phyloP scores from a whole-genome alignment of 768 basidiomycete species.

The Lentinula lateritia region DNA sequence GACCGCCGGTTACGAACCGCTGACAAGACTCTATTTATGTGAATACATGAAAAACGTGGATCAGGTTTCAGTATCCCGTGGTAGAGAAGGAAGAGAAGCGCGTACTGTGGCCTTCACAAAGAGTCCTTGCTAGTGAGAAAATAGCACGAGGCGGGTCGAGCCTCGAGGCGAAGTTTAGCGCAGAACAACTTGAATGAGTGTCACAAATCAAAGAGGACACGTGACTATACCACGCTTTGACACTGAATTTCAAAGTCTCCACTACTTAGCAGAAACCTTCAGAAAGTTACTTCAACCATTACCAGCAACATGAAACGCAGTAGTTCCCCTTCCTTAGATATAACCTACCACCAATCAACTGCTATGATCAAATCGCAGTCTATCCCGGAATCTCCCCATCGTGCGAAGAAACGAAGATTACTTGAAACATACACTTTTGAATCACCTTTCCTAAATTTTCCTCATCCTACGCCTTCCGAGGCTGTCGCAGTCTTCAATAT shows the following conservation, averaged over 20 bases:
- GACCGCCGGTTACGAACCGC: not conserved
- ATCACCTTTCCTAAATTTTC: slow-evolving; percentile 45
- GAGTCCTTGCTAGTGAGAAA: not conserved
- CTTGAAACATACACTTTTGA: slow-evolving; percentile 31
- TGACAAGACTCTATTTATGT: not conserved
- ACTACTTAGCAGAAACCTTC: not conserved
- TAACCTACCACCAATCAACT: not conserved
- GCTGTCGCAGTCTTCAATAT: slow-evolving; percentile 33
- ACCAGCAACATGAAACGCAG: not conserved
- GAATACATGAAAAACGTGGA: not conserved
- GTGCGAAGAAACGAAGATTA: slow-evolving; percentile 45
- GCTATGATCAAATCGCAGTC: slow-evolving; percentile 7
- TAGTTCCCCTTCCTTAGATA: not conserved
- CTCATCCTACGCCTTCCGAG: slow-evolving; percentile 38
- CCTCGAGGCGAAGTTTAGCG: not conserved
- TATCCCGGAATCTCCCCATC: slow-evolving; percentile 26
- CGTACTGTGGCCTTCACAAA: not conserved
- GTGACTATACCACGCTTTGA: not conserved
- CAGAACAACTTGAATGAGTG: not conserved
- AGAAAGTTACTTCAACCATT: not conserved
- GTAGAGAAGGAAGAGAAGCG: not conserved
- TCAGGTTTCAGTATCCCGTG: not conserved
- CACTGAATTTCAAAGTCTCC: not conserved
- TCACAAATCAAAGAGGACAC: not conserved
- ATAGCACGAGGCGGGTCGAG: not conserved